These are phyloP conservation scores for Neoascochyta sp. DNA, from an alignment of 2,329 filamentous ascomycete genomes.

Conservation along the genomic window DNA sequence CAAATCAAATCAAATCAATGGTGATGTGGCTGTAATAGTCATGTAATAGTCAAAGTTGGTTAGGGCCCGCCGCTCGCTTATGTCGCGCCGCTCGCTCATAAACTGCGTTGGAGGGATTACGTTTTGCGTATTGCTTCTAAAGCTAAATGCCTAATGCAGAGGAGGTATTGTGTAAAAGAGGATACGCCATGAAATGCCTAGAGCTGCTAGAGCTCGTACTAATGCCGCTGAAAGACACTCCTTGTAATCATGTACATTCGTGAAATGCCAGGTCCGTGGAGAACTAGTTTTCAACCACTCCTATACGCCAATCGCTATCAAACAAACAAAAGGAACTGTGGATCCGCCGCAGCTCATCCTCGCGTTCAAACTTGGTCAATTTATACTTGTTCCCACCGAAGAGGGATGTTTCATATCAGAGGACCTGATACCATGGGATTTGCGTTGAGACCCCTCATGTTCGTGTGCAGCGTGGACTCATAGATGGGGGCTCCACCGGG, in stretches of 20 bases:
- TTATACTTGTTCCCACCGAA: background rate
- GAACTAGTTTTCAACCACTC: conserved; percentile 1
- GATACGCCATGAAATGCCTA: conserved; percentile 18
- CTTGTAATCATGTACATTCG: conserved; percentile 9
- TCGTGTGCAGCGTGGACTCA: conserved; percentile 25
- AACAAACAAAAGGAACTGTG: conserved; percentile 3
- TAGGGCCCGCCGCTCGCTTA: too few relatives aligned
- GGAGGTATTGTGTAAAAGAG: too few relatives aligned
- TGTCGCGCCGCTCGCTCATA: too few relatives aligned
- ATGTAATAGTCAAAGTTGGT: too few relatives aligned
- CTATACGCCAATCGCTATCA: conserved; percentile 3
- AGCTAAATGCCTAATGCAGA: too few relatives aligned
- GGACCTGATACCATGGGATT: conserved; percentile 34
- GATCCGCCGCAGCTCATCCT: background rate
- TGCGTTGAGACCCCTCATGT: conserved; percentile 21
- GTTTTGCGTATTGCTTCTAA: too few relatives aligned
- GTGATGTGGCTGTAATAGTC: too few relatives aligned
- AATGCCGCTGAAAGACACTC: conserved; percentile 24
- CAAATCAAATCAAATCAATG: too few relatives aligned
- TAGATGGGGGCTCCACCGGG: conserved; percentile 15
- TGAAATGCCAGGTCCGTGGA: conserved; percentile 7
- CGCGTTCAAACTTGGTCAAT: background rate
- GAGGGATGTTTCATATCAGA: conserved; percentile 21
- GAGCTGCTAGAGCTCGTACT: conserved; percentile 13
- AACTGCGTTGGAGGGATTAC: too few relatives aligned